Evolutionary conservation across 441 rosid genomes (phyloP), one percentile per base, ranked within the genome.

Genomic region (Gossypium lobatum): DNA sequence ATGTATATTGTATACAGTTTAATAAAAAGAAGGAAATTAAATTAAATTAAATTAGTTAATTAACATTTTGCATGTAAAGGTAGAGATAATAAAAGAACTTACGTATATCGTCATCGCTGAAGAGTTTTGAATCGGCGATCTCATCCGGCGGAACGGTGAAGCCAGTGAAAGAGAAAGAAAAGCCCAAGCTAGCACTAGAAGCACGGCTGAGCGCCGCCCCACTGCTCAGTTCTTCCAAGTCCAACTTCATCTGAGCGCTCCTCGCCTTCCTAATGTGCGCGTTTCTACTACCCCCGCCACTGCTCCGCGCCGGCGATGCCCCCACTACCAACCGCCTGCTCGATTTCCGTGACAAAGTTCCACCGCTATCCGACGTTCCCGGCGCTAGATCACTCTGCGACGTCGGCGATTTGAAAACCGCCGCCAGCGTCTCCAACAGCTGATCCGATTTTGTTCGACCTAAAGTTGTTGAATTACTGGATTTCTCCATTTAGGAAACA

Each of bases 161-260:
- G 62, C 98, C 98, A 18, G 97, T 92, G 88, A 95, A 95, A 26
- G 98, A 91, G 79, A 92, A 95, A 7, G 98, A 92, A 37, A 95
- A 74, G 31, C 97, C 97, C 3, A 95, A 76, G 80, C 97, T 92
- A 25, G 98, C 97, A 37, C 98, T 95, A 0, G 98, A 95, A 3
- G 97, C 98, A 62, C 98, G 87, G 82, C 98, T 95, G 18, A 95
- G 76, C 11, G 96, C 98, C 0, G 97, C 97, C 0, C 98, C 95
- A 37, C 88, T 92, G 83, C 80, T 88, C 28, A 95, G 78, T 5
- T 92, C 97, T 1, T 95, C 97, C 64, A 85, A 64, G 64, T 88
- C 95, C 2, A 88, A 55, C 82, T 85, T 92, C 69, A 88, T 73
- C 58, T 94, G 98, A 18, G 94, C 94, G 50, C 98, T 94, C 76